Conservation (phyloP, 2,329 filamentous ascomycete species). For the Neurospora crassa region DNA sequence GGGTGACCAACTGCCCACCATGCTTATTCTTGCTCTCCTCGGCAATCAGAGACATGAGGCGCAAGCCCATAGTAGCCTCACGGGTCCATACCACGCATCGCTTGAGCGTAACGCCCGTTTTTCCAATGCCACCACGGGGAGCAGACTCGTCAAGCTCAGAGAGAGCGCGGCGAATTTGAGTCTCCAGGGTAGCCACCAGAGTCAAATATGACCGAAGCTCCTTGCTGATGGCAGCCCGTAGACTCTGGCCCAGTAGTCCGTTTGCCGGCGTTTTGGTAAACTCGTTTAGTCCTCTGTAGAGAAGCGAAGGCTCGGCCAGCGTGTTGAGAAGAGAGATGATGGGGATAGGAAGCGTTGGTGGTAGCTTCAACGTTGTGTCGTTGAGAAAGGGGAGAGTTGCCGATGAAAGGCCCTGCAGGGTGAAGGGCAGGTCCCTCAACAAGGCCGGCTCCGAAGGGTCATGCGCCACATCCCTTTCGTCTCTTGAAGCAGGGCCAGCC, state of each 20-base stretch:
- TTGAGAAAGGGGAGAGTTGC: conserved; percentile 70
- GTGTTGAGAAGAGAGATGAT: conserved; percentile 81
- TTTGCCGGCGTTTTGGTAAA: conserved; percentile 77
- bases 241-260: conserved; percentile 83
- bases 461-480: conserved; percentile 30
- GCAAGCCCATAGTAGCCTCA: conserved; percentile 90
- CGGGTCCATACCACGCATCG: conserved; percentile 95
- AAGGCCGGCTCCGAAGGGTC: conserved; percentile 57
- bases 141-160: conserved; percentile 60
- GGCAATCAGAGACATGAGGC: conserved; percentile 88
- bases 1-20: conserved; percentile 83
- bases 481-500: not conserved
- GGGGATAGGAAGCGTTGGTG: conserved; percentile 69
- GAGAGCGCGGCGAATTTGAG: conserved; percentile 78
- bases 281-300: conserved; percentile 70
- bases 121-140: conserved; percentile 63
- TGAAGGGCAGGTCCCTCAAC: conserved; percentile 79
- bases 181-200: conserved; percentile 84
- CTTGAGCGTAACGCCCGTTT: conserved; percentile 86
- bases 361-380: conserved; percentile 62
- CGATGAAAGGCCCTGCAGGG: conserved; percentile 83
- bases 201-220: conserved; percentile 86
- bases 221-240: conserved; percentile 73
- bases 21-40: conserved; percentile 77
- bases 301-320: conserved; percentile 83